Conservation (phyloP, 805 yeast species). For the Cyberlindnera maclurae region DNA sequence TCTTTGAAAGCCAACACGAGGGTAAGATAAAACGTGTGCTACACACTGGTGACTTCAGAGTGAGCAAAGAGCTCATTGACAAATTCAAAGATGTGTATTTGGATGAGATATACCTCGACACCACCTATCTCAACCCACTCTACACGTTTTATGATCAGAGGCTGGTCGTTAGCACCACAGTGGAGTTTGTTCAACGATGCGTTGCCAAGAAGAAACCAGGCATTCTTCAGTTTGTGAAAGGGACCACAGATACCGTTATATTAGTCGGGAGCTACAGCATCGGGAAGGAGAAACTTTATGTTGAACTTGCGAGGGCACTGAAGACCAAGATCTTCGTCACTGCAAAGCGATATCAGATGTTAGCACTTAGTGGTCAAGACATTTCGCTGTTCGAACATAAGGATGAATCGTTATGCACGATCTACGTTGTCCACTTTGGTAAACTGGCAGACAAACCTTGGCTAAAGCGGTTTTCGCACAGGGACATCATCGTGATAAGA, state of each 20-base stretch:
- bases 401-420: constrained; percentile 26
- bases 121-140: constrained; percentile 76
- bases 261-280: constrained; percentile 85
- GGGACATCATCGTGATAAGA: constrained; percentile 52
- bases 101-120: constrained; percentile 74
- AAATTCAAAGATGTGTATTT: constrained; percentile 25
- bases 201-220: constrained; percentile 11
- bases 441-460: constrained; percentile 34
- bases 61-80: constrained; percentile 37
- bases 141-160: constrained; percentile 76
- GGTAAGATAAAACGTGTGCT: constrained; percentile 31
- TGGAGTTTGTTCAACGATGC: constrained; percentile 37
- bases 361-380: constrained; percentile 9
- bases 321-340: constrained; percentile 45
- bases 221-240: constrained; percentile 31
- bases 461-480: constrained; percentile 20
- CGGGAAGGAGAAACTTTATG: constrained; percentile 85
- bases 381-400: constrained; percentile 9
- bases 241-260: constrained; percentile 34
- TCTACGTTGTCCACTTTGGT: constrained; percentile 71
- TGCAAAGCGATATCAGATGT: constrained; percentile 26
- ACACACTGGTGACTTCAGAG: constrained; percentile 94
- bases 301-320: constrained; percentile 48
- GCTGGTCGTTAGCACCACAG: constrained; percentile 54
- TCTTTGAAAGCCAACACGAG: constrained; percentile 42